Percentiles rank a stretch among this genome's conserved stretches.
Evolutionary conservation across 2,329 filamentous ascomycete genomes (phyloP).

Genomic region (Curvularia sp.): DNA sequence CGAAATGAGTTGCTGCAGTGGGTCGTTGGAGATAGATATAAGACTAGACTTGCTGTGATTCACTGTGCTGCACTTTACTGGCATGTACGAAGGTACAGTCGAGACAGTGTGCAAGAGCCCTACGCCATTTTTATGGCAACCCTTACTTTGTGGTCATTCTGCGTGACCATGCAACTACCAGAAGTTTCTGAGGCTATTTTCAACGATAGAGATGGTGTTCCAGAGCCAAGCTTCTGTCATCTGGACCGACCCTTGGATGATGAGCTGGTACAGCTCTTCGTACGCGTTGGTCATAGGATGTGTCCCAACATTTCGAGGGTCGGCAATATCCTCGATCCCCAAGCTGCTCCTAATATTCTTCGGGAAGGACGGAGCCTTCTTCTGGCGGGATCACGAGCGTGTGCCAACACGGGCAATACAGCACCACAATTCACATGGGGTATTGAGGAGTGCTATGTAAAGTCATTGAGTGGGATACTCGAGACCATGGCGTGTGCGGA

Average conservation of each 20-base stretch:
- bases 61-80: slow-evolving; percentile 62
- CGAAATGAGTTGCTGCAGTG: slow-evolving; percentile 55
- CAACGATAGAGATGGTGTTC: slow-evolving; percentile 10
- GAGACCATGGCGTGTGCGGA: not conserved
- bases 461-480: slow-evolving; percentile 1
- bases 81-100: slow-evolving; percentile 59
- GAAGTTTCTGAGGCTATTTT: slow-evolving; percentile 17
- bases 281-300: slow-evolving; percentile 60
- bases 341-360: slow-evolving; percentile 1
- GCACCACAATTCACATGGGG: not conserved
- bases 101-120: slow-evolving; percentile 59
- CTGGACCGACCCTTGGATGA: slow-evolving; percentile 65
- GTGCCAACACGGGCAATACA: not conserved
- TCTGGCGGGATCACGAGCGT: not conserved
- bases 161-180: slow-evolving; percentile 30
- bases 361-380: not conserved
- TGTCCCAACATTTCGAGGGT: slow-evolving; percentile 61
- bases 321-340: slow-evolving; percentile 56
- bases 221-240: slow-evolving; percentile 57
- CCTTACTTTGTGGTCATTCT: slow-evolving; percentile 59
- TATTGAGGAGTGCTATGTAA: slow-evolving; percentile 1
- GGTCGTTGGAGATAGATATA: slow-evolving; percentile 61
- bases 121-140: slow-evolving; percentile 56
- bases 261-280: slow-evolving; percentile 59
- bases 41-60: slow-evolving; percentile 64